A percentile compares a stretch with the other conserved stretches of the same genome.
Evolutionary conservation across 192 early-diverging fungal genomes (phyloP).

Genomic region (Coemansia erecta): DNA sequence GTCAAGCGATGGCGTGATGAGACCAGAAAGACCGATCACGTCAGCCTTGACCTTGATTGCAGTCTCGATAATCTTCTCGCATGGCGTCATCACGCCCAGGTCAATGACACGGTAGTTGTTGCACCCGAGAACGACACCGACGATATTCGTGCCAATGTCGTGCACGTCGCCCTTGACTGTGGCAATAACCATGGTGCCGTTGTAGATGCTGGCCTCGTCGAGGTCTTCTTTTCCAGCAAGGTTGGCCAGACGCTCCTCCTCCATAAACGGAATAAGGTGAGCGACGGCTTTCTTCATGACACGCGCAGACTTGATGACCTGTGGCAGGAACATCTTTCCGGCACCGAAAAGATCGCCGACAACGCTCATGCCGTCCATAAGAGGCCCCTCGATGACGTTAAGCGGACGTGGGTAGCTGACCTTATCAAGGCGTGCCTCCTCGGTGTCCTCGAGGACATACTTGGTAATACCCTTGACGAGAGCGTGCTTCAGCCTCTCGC

Average conservation of each 20-base stretch:
- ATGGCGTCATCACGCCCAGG: constrained; percentile 93
- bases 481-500: constrained; percentile 73
- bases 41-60: constrained; percentile 89
- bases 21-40: constrained; percentile 87
- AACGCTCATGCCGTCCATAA: constrained; percentile 92
- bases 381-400: constrained; percentile 94
- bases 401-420: constrained; percentile 80
- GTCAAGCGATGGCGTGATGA: constrained; percentile 94
- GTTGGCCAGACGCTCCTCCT: constrained; percentile 79
- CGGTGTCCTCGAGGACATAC: constrained; percentile 88
- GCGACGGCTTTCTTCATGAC: constrained; percentile 99
- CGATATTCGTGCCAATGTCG: constrained; percentile 99
- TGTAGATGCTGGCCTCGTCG: constrained; percentile 73
- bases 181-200: constrained; percentile 87
- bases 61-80: constrained; percentile 86
- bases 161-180: constrained; percentile 98
- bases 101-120: constrained; percentile 96
- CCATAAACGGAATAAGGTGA: constrained; percentile 92
- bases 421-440: constrained; percentile 81
- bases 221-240: constrained; percentile 55
- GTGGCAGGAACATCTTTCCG: constrained; percentile 98
- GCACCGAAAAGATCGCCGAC: constrained; percentile 93
- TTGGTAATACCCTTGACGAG: constrained; percentile 95
- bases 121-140: constrained; percentile 94
- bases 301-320: constrained; percentile 94